These are phyloP conservation scores for Aspergillus taichungensis DNA, from an alignment of 495 filamentous ascomycete genomes.

Conservation along the genomic window DNA sequence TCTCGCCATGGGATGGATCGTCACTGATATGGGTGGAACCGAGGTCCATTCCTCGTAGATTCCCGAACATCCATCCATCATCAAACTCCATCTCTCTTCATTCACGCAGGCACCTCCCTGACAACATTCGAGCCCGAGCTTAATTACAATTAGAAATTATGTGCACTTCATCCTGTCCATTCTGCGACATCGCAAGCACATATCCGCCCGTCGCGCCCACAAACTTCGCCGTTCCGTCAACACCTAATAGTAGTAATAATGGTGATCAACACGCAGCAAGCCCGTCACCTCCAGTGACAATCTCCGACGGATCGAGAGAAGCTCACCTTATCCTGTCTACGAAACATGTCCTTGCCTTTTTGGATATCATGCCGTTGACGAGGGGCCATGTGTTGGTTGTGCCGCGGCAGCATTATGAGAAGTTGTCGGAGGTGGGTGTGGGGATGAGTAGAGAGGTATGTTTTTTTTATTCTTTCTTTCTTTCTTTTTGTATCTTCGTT, in stretches of 20 bases:
- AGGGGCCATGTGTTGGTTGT: slow-evolving; percentile 70
- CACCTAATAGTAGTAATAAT: slow-evolving; percentile 20
- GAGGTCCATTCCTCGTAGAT: too few species aligned
- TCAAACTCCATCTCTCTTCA: too few species aligned
- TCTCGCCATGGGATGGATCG: too few species aligned
- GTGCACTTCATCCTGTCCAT: slow-evolving; percentile 22
- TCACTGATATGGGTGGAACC: too few species aligned
- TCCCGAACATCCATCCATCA: too few species aligned
- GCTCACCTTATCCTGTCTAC: slow-evolving; percentile 69
- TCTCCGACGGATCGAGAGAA: slow-evolving; percentile 16
- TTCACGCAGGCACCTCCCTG: too few species aligned
- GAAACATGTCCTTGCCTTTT: slow-evolving; percentile 64
- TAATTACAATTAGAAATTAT: background rate
- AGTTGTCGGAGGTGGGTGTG: slow-evolving; percentile 54
- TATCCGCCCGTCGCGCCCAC: slow-evolving; percentile 33
- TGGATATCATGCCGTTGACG: slow-evolving; percentile 83
- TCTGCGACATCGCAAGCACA: slow-evolving; percentile 33
- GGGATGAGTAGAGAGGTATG: slow-evolving; percentile 45
- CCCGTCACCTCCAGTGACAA: slow-evolving; percentile 10
- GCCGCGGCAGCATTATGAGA: slow-evolving; percentile 61
- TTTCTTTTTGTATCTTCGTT: background rate
- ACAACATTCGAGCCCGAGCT: background rate
- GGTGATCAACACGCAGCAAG: background rate
- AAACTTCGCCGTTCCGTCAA: slow-evolving; percentile 11
- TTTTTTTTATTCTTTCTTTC: slow-evolving; percentile 1